A percentile compares a stretch with the other conserved stretches of the same genome.
phyloP scores from a whole-genome alignment of 2,329 filamentous ascomycete genomes.

The Ceratocystis harringtonii region DNA sequence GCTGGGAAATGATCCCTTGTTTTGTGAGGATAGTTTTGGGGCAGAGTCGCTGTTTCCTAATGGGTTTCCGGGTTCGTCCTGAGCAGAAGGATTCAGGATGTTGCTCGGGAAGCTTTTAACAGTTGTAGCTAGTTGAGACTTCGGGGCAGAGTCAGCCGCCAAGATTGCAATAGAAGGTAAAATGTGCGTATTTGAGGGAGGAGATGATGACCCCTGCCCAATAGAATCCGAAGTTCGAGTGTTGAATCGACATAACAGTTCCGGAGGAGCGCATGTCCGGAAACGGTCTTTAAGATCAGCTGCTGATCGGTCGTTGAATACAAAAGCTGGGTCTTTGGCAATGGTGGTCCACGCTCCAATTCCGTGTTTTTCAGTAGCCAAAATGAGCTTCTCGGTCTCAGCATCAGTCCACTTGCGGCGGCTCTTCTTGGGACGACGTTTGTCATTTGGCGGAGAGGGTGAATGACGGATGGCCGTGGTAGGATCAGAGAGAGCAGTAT shows the following conservation, averaged over 20 bases:
- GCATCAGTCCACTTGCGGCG: slow-evolving; percentile 50
- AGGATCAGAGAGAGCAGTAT: background rate
- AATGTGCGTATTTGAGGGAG: background rate
- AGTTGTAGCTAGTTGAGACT: background rate
- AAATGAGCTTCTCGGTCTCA: slow-evolving; percentile 46
- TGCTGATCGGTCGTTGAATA: slow-evolving; percentile 45
- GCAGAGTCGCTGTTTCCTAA: slow-evolving; percentile 1
- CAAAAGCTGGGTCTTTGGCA: slow-evolving; percentile 44
- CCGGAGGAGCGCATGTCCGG: slow-evolving; percentile 48
- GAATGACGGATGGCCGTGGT: background rate
- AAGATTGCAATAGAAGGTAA: background rate
- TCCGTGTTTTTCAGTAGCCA: slow-evolving; percentile 47
- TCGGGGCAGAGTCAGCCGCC: background rate
- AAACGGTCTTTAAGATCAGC: slow-evolving; percentile 53
- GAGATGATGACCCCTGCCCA: background rate
- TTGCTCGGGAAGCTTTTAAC: slow-evolving; percentile 2
- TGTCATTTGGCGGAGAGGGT: slow-evolving; percentile 19
- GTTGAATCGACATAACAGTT: slow-evolving; percentile 28
- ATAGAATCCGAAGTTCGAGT: background rate
- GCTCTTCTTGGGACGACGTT: slow-evolving; percentile 41
- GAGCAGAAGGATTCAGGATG: slow-evolving; percentile 15
- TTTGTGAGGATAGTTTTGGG: slow-evolving; percentile 1
- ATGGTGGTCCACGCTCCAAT: slow-evolving; percentile 53
- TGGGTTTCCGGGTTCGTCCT: background rate
- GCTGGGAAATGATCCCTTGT: slow-evolving; percentile 7